Base-by-base conservation (phyloP, 2,329 filamentous ascomycete species). In the Ophiosphaerella herpotricha region DNA sequence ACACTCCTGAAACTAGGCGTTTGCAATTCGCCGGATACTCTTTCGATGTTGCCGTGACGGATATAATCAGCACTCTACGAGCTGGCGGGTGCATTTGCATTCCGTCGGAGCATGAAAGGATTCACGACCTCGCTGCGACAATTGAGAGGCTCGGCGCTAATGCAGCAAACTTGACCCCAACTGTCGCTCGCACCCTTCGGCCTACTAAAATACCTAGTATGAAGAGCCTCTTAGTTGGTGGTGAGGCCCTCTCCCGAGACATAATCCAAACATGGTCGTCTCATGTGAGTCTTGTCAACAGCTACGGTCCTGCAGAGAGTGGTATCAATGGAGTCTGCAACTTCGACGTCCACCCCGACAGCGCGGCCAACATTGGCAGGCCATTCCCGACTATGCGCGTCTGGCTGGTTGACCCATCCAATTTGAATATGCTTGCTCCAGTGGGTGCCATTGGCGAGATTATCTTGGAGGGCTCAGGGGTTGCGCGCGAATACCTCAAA, bases 381-480 rank as follows among this genome's bases (percentile, higher is more conserved):
- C 26, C 26, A 29, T 29, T 29, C 9, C 26, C 26, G 5, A 29
- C 26, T 7, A 29, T 29, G 26, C 58, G 58, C 31, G 39, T 44
- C 6, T 66, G 61, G 61, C 43, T 66, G 5, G 43, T 52, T 13
- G 36, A 58, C 21, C 47, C 55, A 14, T 38, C 55, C 8, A 40
- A 64, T 39, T 42, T 37, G 3, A 21, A 64, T 24, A 38, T 42
- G 21, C 60, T 66, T 35, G 41, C 52, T 11, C 52, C 57, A 24
- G 39, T 58, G 2, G 54, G 83, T 1, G 46, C 24, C 31, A 48
- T 52, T 23, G 58, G 57, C 3, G 82, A 85, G 60, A 70, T 85
- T 2, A 75, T 83, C 6, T 77, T 85, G 18, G 81, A 84, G 52
- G 81, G 82, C 0, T 78, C 78, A 1, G 79, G 60, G 36, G 55